Conservation (phyloP, 805 yeast species). For the Pichia pseudocactophila region DNA sequence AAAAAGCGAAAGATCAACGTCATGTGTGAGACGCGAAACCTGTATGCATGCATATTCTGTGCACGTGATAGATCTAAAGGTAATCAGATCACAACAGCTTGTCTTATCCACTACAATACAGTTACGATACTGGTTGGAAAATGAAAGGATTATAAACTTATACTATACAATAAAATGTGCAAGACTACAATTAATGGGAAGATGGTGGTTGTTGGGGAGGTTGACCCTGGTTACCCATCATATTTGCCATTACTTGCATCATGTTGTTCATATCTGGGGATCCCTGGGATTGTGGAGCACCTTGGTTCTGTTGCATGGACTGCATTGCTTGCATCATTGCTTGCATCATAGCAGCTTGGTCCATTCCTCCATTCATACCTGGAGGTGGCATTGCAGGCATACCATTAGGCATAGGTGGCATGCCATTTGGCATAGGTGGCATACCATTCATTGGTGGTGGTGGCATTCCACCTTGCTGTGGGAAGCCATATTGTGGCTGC, state of each 20-base stretch:
- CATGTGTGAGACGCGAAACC: no score
- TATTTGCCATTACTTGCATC: constrained; percentile 29
- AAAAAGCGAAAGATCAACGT: no score
- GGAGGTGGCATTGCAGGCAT: background rate
- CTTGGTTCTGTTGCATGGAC: constrained; percentile 19
- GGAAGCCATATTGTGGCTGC: constrained; percentile 2
- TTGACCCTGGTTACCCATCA: constrained; percentile 26
- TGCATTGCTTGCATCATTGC: constrained; percentile 29
- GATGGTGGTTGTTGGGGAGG: constrained; percentile 10
- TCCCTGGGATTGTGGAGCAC: constrained; percentile 8
- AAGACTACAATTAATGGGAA: background rate
- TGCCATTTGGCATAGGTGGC: constrained; percentile 2
- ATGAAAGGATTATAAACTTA: background rate
- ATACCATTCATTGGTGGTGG: constrained; percentile 11
- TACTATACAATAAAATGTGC: background rate
- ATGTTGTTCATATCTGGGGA: constrained; percentile 27
- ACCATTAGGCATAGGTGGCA: constrained; percentile 7
- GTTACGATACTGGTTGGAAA: no score
- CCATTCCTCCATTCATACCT: constrained; percentile 11
- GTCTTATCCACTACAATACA: no score
- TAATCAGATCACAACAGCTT: no score
- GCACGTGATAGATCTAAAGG: no score
- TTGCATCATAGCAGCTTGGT: constrained; percentile 24
- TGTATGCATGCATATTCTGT: no score
- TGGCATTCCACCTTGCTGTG: constrained; percentile 5